Evolutionary conservation across 2,329 filamentous ascomycete species (phyloP).

Genomic region (Neocucurbitaria cava): DNA sequence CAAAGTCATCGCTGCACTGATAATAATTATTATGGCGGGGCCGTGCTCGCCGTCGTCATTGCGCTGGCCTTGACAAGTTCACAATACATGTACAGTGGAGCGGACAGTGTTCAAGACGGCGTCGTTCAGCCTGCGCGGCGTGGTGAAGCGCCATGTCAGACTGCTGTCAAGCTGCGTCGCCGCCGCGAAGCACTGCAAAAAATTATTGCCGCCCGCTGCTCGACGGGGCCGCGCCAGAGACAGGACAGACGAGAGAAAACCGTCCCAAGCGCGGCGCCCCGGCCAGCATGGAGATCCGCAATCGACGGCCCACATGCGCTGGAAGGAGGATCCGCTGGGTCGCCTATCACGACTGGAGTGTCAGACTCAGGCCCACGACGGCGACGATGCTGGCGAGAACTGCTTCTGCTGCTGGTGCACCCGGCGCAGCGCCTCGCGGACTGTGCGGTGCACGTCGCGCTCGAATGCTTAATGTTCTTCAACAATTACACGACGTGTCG

Average conservation of each 20-base stretch:
- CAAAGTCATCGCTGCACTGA: conserved; percentile 17
- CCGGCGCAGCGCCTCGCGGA: neutral
- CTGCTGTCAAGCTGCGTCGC: neutral
- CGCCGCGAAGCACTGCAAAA: neutral
- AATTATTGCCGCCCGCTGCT: neutral
- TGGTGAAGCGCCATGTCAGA: neutral
- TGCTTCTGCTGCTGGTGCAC: neutral
- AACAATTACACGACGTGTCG: neutral
- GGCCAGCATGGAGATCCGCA: conserved; percentile 16
- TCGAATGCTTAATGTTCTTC: neutral
- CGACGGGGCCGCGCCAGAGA: neutral
- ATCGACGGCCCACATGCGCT: conserved; percentile 2
- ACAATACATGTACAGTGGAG: too few species aligned
- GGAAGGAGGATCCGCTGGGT: conserved; percentile 4
- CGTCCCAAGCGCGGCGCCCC: conserved; percentile 8
- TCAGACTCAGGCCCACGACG: too few species aligned
- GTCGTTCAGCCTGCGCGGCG: neutral
- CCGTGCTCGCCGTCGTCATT: conserved; percentile 31
- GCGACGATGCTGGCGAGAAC: neutral
- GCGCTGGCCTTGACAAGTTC: conserved; percentile 16
- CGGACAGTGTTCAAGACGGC: too few species aligned
- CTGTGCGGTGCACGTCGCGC: neutral
- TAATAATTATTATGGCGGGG: conserved; percentile 23
- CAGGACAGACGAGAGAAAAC: neutral
- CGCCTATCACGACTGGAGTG: neutral